A percentile compares a stretch with the other conserved stretches of the same genome.
phyloP scores from a whole-genome alignment of 495 filamentous ascomycete species.

The Peziza echinospora region DNA sequence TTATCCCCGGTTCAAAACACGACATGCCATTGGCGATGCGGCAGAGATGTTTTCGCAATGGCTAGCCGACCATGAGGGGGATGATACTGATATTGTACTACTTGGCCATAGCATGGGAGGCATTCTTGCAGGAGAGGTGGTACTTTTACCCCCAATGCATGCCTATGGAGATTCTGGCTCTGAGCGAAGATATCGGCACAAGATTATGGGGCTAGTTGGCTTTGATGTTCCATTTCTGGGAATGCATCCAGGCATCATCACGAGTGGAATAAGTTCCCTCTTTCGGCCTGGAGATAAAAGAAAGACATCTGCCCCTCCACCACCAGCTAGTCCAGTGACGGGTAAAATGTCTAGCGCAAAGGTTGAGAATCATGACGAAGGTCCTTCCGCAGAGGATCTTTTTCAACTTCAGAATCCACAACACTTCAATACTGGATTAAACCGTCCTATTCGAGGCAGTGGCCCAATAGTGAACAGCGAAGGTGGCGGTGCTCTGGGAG shows the following conservation, averaged over 20 bases:
- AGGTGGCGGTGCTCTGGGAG: conserved; percentile 28
- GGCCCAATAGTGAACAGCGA: too few species aligned
- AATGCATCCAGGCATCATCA: conserved; percentile 70
- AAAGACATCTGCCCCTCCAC: neutral
- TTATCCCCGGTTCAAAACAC: conserved; percentile 76
- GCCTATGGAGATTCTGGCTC: conserved; percentile 5
- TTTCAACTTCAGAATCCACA: conserved; percentile 10
- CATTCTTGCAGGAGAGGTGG: conserved; percentile 59
- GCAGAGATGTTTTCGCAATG: conserved; percentile 64
- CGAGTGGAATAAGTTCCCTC: conserved; percentile 54
- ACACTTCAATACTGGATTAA: neutral
- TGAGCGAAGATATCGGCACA: conserved; percentile 31
- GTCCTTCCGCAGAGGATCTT: conserved; percentile 3
- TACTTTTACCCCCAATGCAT: conserved; percentile 30
- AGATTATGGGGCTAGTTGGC: conserved; percentile 60
- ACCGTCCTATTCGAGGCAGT: neutral
- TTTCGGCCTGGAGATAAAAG: conserved; percentile 34
- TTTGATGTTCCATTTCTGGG: conserved; percentile 77
- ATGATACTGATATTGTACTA: conserved; percentile 51
- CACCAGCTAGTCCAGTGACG: too few species aligned
- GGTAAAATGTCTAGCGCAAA: neutral
- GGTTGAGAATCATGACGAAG: neutral
- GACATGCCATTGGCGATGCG: conserved; percentile 48
- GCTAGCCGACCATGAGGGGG: conserved; percentile 23
- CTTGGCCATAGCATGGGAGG: conserved; percentile 87